phyloP scores from a whole-genome alignment of 257 asterid genomes.

The Solanum arcanum region DNA sequence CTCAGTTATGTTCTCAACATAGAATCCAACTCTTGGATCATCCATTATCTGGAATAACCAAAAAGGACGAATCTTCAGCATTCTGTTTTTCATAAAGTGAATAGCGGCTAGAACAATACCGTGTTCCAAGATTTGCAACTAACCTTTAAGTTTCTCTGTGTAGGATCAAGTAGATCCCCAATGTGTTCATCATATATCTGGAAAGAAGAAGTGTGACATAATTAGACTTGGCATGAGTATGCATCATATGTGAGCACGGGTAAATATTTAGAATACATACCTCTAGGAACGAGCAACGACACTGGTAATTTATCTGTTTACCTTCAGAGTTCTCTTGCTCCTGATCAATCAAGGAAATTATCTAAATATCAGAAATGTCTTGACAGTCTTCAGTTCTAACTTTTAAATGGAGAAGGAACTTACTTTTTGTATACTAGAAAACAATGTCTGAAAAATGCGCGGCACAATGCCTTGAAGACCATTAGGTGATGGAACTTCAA shows the following conservation, averaged over 20 bases:
- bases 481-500: conserved; percentile 48
- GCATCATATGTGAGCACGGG: not conserved
- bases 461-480: conserved; percentile 84
- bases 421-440: conserved; percentile 77
- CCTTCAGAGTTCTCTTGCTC: conserved; percentile 62
- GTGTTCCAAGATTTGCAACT: not conserved
- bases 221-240: not conserved
- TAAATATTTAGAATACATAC: conserved; percentile 14
- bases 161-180: conserved; percentile 89
- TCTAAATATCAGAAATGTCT: not conserved
- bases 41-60: conserved; percentile 57
- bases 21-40: conserved; percentile 68
- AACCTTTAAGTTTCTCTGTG: conserved; percentile 75
- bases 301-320: conserved; percentile 67
- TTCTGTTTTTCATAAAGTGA: not conserved
- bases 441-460: conserved; percentile 69
- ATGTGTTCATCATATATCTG: conserved; percentile 86
- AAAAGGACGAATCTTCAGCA: not conserved
- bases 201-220: not conserved
- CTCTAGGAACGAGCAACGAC: conserved; percentile 98
- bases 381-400: not conserved
- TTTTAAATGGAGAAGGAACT: not conserved
- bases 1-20: conserved; percentile 83
- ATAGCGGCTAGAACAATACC: not conserved
- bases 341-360: conserved; percentile 22